Evolutionary conservation across 495 filamentous ascomycete species (phyloP).

Genomic region (Penicillium ochrochloron): DNA sequence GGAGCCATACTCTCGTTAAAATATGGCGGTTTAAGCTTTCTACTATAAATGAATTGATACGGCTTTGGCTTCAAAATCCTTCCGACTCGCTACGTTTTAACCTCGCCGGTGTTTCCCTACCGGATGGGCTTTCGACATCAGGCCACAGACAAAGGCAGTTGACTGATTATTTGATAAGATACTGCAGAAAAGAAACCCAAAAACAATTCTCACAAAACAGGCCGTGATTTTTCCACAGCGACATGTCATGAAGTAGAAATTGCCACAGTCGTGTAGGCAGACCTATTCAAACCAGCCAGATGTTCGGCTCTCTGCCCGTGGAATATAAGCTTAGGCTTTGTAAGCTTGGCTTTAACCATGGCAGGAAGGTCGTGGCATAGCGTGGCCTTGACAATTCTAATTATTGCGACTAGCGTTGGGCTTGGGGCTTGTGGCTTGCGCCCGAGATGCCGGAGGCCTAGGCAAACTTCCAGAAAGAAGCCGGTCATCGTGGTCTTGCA

Average conservation of each 20-base stretch:
- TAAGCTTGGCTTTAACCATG: background rate
- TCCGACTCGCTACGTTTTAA: background rate
- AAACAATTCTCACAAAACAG: background rate
- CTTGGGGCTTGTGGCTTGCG: background rate
- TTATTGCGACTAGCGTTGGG: background rate
- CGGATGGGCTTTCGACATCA: background rate
- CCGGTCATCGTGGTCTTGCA: conserved; percentile 19
- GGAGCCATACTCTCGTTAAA: background rate
- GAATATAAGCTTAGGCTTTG: background rate
- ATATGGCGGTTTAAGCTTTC: background rate
- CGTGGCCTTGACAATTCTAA: conserved; percentile 1
- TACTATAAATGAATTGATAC: background rate
- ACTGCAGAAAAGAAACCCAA: background rate
- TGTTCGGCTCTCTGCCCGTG: background rate
- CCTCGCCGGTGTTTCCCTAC: background rate
- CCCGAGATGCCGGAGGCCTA: background rate
- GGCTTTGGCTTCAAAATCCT: background rate
- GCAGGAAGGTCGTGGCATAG: conserved; percentile 8
- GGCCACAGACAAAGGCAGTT: background rate
- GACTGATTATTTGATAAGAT: background rate
- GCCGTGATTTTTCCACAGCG: background rate
- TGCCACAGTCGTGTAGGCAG: background rate
- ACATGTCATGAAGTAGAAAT: background rate
- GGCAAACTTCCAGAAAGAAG: conserved; percentile 14
- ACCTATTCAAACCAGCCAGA: background rate